These are phyloP conservation scores for Starmera dryadoides DNA, from an alignment of 805 yeast genomes.

Conservation along the genomic window DNA sequence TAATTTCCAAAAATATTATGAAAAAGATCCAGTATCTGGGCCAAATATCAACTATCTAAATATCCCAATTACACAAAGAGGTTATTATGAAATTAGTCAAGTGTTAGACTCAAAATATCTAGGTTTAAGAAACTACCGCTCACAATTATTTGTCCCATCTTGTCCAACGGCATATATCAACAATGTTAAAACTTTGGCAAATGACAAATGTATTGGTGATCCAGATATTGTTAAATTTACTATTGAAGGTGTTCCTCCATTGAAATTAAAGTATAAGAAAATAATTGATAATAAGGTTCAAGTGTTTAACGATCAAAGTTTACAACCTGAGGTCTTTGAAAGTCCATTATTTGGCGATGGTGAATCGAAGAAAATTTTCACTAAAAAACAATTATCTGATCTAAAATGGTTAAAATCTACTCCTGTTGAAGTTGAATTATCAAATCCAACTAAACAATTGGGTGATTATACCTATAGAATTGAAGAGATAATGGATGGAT, in stretches of 20 bases:
- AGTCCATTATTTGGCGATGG: conserved; percentile 40
- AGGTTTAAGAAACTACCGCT: conserved; percentile 50
- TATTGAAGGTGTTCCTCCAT: conserved; percentile 74
- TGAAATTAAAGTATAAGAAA: conserved; percentile 50
- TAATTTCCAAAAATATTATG: conserved; percentile 14
- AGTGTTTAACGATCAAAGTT: conserved; percentile 31
- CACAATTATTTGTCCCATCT: conserved; percentile 57
- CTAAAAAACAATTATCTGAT: conserved; percentile 28
- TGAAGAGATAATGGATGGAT: conserved; percentile 55
- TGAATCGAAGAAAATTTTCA: conserved; percentile 19
- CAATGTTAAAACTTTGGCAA: conserved; percentile 22
- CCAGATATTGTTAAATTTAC: conserved; percentile 44
- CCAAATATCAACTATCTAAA: conserved; percentile 47
- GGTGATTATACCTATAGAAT: conserved; percentile 54
- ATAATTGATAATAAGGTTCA: conserved; percentile 29
- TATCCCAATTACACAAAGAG: conserved; percentile 62
- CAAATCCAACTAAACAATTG: conserved; percentile 30
- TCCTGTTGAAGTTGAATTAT: conserved; percentile 36
- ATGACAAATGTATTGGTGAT: conserved; percentile 59
- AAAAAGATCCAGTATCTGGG: conserved; percentile 17
- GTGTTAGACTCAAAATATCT: conserved; percentile 64
- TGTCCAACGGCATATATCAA: conserved; percentile 70
- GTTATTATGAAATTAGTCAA: conserved; percentile 62
- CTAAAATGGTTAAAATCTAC: conserved; percentile 35
- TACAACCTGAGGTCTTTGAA: conserved; percentile 43